Evolutionary conservation across 106 monocot species (phyloP).

Genomic region (Dendrobium officinale): DNA sequence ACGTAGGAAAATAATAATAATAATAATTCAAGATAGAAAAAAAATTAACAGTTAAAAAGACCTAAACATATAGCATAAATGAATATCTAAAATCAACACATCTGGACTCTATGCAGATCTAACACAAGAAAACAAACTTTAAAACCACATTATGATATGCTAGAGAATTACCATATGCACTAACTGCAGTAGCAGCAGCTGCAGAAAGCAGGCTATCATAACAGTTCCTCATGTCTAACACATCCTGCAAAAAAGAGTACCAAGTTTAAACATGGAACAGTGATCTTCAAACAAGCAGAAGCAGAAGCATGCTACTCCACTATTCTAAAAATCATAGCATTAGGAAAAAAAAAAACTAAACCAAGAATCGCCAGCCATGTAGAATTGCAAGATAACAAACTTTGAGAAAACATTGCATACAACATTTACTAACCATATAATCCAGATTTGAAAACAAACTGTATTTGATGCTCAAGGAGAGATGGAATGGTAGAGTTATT

Average conservation of each 20-base stretch:
- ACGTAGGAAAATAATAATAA: no score
- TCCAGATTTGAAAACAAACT: no score
- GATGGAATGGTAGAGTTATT: no score
- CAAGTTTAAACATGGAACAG: conserved; percentile 1
- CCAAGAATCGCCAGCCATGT: neutral
- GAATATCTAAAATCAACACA: no score
- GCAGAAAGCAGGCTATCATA: conserved; percentile 78
- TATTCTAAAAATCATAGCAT: neutral
- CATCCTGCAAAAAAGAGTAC: conserved; percentile 46
- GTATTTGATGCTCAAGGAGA: no score
- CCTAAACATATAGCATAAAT: no score
- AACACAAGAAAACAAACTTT: neutral
- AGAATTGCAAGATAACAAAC: neutral
- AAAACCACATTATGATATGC: neutral
- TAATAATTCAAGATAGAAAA: no score
- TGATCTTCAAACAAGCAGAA: neutral
- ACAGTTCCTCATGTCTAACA: conserved; percentile 72
- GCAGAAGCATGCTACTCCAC: neutral
- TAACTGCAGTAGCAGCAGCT: conserved; percentile 80
- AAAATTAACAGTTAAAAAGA: no score
- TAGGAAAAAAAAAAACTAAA: neutral
- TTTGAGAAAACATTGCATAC: neutral
- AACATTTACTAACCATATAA: neutral
- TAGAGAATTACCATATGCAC: conserved; percentile 67
- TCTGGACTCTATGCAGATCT: no score